Base-by-base conservation (phyloP, 441 rosid species). In the Populus hybrid region DNA sequence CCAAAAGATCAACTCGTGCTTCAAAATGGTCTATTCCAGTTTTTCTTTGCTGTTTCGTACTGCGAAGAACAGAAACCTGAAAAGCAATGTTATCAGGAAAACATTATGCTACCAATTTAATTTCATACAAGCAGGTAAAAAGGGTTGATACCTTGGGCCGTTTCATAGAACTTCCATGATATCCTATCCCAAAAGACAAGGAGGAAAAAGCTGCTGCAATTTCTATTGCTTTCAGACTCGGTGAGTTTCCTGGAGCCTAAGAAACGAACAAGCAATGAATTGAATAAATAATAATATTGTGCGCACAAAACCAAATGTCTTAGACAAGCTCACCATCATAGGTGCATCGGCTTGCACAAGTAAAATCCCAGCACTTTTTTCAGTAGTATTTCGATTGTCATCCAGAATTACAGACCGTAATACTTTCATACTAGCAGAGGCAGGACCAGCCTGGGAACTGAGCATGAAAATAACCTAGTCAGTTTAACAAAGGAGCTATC, bases 381-480 rank as follows among this genome's bases (percentile, higher is more conserved):
- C 94, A 61, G 80, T 63, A 31, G 71, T 78, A 78, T 74, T 85
- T 84, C 35, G 86, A 35, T 70, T 73, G 73, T 89, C 81, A 65
- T 89, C 89, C 24, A 81, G 85, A 77, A 84, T 80, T 20, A 88
- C 78, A 26, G 95, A 81, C 18, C 88, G 89, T 77, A 94, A 71
- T 80, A 91, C 89, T 81, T 90, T 89, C 87, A 83, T 78, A 81
- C 97, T 89, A 28, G 97, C 95, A 78, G 92, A 92, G 76, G 99
- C 98, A 80, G 95, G 97, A 75, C 98, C 99, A 75, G 87, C 94
- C 82, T 91, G 92, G 72, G 98, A 90, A 81, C 99, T 93, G 82
- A 76, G 65, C 65, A 77, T 36, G 74, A 80, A 74, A 73, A 72
- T 16, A 50, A 68, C 35, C 79, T 29, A 16, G 74, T 87, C 72